Percentiles rank a stretch among this genome's conserved stretches.
Evolutionary conservation across 148 eudicot genomes (phyloP).

Genomic region (Fagopyrum homotropicum): DNA sequence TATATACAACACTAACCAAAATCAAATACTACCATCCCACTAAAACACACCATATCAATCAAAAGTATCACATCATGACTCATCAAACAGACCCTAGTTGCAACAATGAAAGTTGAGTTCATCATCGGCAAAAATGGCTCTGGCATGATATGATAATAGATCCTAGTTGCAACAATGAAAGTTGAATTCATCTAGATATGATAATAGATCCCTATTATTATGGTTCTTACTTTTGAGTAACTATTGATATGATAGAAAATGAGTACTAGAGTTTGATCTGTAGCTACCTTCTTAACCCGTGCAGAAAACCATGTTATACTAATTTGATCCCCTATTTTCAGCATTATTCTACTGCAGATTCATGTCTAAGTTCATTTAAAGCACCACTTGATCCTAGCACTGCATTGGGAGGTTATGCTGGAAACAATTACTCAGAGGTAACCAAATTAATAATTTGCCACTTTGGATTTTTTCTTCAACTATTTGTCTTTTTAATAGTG

Average conservation of each 20-base stretch:
- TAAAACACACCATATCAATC: background rate
- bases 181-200: slow-evolving; percentile 1
- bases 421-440: slow-evolving; percentile 92
- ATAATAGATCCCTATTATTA: background rate
- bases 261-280: background rate
- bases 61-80: background rate
- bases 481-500: slow-evolving; percentile 18
- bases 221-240: background rate
- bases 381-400: slow-evolving; percentile 98
- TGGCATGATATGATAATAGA: background rate
- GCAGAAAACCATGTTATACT: slow-evolving; percentile 1
- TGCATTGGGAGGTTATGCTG: slow-evolving; percentile 85
- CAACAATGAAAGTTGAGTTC: background rate
- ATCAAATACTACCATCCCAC: background rate
- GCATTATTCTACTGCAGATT: slow-evolving; percentile 74
- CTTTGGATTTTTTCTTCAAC: background rate
- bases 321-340: slow-evolving; percentile 17
- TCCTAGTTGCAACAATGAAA: background rate
- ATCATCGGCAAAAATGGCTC: background rate
- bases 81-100: background rate
- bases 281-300: background rate
- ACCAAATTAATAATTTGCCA: slow-evolving; percentile 15
- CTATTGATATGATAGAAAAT: background rate
- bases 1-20: background rate
- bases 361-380: slow-evolving; percentile 90